A percentile compares a stretch with the other conserved stretches of the same genome.
Conservation (phyloP, 176 grass and related monocot species). For the Musa troglodytarum region DNA sequence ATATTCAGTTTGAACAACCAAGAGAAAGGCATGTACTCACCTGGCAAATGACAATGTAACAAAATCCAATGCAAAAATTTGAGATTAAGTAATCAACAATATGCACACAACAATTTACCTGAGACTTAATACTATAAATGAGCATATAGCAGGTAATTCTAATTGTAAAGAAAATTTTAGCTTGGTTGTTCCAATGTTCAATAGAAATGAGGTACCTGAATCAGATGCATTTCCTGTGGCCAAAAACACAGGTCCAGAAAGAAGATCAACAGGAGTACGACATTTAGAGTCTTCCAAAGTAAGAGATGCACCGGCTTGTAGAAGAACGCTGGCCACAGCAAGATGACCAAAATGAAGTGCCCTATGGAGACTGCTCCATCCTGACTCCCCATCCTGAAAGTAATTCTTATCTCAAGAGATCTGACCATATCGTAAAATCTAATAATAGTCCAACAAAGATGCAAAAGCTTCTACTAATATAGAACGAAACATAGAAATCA, state of each 20-base stretch:
- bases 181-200: neutral
- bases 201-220: slow-evolving; percentile 55
- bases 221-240: slow-evolving; percentile 44
- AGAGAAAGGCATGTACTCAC: slow-evolving; percentile 3
- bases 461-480: neutral
- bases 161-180: neutral
- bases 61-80: neutral
- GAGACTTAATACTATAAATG: too few relatives aligned
- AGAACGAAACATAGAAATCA: neutral
- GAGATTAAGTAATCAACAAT: neutral
- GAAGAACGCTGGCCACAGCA: slow-evolving; percentile 65
- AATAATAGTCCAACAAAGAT: neutral
- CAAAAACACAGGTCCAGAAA: slow-evolving; percentile 79
- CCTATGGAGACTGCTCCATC: slow-evolving; percentile 95
- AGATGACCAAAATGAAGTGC: slow-evolving; percentile 96
- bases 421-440: neutral
- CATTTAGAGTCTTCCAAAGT: slow-evolving; percentile 82
- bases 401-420: neutral
- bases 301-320: slow-evolving; percentile 76
- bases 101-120: too few relatives aligned
- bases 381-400: slow-evolving; percentile 91
- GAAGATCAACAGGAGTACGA: slow-evolving; percentile 77
- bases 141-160: neutral
- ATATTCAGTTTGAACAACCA: neutral
- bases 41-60: neutral